Evolutionary conservation across 257 asterid genomes (phyloP).

Genomic region (Euphrasia confusa): DNA sequence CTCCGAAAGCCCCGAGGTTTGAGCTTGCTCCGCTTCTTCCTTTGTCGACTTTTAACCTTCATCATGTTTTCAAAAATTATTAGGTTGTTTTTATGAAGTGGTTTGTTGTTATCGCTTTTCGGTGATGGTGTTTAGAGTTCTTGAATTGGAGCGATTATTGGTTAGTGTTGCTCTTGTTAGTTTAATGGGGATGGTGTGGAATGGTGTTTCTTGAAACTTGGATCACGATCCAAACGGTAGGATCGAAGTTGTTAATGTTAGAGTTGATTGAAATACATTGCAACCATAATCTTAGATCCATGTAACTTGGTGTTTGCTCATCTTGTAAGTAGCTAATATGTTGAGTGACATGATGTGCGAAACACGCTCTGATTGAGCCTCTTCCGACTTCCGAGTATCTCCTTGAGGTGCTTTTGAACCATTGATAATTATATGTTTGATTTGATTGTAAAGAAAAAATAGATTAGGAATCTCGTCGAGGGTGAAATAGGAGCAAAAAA

Average conservation of each 20-base stretch:
- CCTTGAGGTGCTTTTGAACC: neutral
- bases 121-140: neutral
- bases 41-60: neutral
- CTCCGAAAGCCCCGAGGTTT: slow-evolving; percentile 81
- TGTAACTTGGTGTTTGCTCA: neutral
- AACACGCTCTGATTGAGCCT: neutral
- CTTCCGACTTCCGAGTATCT: slow-evolving; percentile 14
- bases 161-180: neutral
- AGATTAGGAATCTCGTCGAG: neutral
- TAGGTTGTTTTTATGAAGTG: too few relatives aligned
- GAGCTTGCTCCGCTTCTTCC: slow-evolving; percentile 11
- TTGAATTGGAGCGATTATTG: neutral
- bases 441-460: neutral
- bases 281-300: neutral
- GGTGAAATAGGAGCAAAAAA: neutral
- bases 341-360: neutral
- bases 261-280: too few relatives aligned
- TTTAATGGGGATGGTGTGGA: too few relatives aligned
- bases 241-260: neutral
- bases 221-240: neutral
- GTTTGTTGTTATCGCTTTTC: too few relatives aligned
- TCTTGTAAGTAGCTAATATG: neutral
- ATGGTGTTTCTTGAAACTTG: too few relatives aligned
- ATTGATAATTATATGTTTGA: neutral
- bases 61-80: neutral